Evolutionary conservation across 495 filamentous ascomycete species (phyloP).

Genomic region (Daldinia loculata): DNA sequence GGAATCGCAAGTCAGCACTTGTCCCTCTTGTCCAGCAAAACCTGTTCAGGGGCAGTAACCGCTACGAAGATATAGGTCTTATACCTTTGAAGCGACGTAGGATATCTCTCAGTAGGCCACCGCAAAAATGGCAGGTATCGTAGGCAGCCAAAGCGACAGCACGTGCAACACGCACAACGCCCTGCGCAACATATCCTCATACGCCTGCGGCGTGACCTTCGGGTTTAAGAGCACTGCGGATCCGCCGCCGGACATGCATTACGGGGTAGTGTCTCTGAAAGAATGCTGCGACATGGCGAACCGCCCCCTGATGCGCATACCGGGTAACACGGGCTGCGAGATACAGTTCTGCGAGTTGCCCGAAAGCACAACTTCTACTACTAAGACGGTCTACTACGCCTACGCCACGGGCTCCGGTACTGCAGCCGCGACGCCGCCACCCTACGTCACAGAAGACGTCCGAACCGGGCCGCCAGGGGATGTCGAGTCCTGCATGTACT

Average conservation of each 20-base stretch:
- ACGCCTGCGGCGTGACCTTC: constrained; percentile 41
- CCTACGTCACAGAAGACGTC: constrained; percentile 16
- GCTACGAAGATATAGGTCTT: neutral
- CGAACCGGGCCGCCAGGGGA: constrained; percentile 1
- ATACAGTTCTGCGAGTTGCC: constrained; percentile 39
- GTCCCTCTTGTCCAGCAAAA: too few species aligned
- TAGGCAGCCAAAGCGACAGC: constrained; percentile 24
- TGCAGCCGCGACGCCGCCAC: constrained; percentile 19
- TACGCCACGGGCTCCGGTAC: constrained; percentile 26
- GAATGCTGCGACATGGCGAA: constrained; percentile 34
- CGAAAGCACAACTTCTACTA: constrained; percentile 20
- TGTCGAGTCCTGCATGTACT: constrained; percentile 32
- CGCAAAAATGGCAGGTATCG: constrained; percentile 30
- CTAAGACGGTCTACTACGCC: constrained; percentile 14
- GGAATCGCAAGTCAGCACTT: too few species aligned
- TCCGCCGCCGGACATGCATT: constrained; percentile 44
- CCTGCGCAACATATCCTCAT: constrained; percentile 35
- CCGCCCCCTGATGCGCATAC: constrained; percentile 36
- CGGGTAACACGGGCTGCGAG: constrained; percentile 43
- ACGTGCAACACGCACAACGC: constrained; percentile 44
- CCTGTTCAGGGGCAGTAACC: too few species aligned
- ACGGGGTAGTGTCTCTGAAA: constrained; percentile 38
- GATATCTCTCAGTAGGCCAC: too few species aligned
- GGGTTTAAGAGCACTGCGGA: constrained; percentile 20
- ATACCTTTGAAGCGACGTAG: too few species aligned